A percentile compares a stretch with the other conserved stretches of the same genome.
Conservation (phyloP, 2,329 filamentous ascomycete species). For the Clathrospora elynae region DNA sequence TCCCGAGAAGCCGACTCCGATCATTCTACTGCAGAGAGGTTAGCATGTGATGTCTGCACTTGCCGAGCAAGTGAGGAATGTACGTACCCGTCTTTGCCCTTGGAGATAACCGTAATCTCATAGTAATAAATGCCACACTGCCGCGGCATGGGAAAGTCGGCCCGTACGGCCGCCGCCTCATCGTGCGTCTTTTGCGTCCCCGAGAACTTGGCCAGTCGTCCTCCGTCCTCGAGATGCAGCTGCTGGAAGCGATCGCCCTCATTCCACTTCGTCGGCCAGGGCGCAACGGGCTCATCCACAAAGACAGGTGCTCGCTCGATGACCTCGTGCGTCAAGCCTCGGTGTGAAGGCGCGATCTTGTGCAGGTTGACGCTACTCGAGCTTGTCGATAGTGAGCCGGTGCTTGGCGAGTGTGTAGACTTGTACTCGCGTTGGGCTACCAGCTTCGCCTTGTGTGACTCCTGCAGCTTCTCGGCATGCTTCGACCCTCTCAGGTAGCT, state of each 20-base stretch:
- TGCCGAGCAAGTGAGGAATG: conserved; percentile 44
- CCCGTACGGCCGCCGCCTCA: conserved; percentile 81
- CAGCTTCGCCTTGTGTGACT: conserved; percentile 67
- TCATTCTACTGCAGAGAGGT: conserved; percentile 46
- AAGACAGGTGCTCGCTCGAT: conserved; percentile 73
- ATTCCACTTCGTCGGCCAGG: conserved; percentile 85
- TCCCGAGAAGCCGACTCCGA: conserved; percentile 66
- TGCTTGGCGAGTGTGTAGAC: conserved; percentile 53
- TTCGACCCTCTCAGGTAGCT: conserved; percentile 80
- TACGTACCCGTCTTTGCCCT: conserved; percentile 69
- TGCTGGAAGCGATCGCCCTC: conserved; percentile 73
- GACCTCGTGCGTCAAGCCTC: conserved; percentile 81
- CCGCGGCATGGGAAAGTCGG: conserved; percentile 83
- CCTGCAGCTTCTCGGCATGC: conserved; percentile 77
- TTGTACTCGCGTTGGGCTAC: conserved; percentile 53
- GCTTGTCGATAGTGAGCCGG: conserved; percentile 59
- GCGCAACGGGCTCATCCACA: conserved; percentile 64
- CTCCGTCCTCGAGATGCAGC: conserved; percentile 75
- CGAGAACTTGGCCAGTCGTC: conserved; percentile 69
- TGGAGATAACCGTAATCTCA: conserved; percentile 71
- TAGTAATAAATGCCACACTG: conserved; percentile 96
- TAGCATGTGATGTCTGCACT: conserved; percentile 22
- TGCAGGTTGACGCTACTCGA: conserved; percentile 63
- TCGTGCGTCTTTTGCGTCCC: conserved; percentile 64
- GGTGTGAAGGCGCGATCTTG: conserved; percentile 68